phyloP scores from a whole-genome alignment of 1,284 basidiomycete species.

The Boletus semigastroideus region DNA sequence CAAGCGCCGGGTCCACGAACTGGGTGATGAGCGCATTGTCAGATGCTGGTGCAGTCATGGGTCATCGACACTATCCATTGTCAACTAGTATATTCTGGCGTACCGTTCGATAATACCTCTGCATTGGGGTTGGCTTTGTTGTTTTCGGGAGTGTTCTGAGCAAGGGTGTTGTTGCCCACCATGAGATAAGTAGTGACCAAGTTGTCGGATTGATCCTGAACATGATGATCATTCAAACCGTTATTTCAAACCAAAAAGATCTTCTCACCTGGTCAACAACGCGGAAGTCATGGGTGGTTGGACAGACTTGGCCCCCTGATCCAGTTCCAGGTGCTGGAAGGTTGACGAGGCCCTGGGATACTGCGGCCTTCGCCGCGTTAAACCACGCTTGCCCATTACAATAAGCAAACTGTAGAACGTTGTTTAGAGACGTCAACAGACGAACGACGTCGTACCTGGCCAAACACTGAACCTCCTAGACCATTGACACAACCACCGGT shows the following conservation, averaged over 20 bases:
- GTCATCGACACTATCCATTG: not conserved
- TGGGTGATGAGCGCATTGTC: slow-evolving; percentile 27
- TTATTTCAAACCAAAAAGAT: not conserved
- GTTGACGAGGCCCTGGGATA: slow-evolving; percentile 18
- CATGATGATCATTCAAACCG: not conserved
- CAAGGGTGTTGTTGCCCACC: slow-evolving; percentile 22
- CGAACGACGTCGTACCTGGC: slow-evolving; percentile 15
- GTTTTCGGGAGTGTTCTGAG: slow-evolving; percentile 28
- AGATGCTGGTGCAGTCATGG: slow-evolving; percentile 14
- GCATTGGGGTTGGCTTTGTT: slow-evolving; percentile 25
- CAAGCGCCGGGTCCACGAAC: slow-evolving; percentile 26
- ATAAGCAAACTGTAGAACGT: slow-evolving; percentile 18
- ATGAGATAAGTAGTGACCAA: slow-evolving; percentile 29
- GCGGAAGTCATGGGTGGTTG: slow-evolving; percentile 29
- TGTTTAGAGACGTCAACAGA: not conserved
- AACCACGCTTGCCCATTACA: slow-evolving; percentile 27
- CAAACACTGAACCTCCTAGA: slow-evolving; percentile 20
- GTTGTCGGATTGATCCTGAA: slow-evolving; percentile 30
- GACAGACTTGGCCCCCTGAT: slow-evolving; percentile 20
- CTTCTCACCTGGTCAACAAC: slow-evolving; percentile 23
- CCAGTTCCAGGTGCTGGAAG: slow-evolving; percentile 22
- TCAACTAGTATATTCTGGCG: not conserved
- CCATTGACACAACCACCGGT: slow-evolving; percentile 27
- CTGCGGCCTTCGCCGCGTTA: slow-evolving; percentile 18
- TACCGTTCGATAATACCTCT: slow-evolving; percentile 25